These are phyloP conservation scores for Nakaseomyces nivariensis DNA, from an alignment of 1,139 yeast genomes.

Conservation along the genomic window DNA sequence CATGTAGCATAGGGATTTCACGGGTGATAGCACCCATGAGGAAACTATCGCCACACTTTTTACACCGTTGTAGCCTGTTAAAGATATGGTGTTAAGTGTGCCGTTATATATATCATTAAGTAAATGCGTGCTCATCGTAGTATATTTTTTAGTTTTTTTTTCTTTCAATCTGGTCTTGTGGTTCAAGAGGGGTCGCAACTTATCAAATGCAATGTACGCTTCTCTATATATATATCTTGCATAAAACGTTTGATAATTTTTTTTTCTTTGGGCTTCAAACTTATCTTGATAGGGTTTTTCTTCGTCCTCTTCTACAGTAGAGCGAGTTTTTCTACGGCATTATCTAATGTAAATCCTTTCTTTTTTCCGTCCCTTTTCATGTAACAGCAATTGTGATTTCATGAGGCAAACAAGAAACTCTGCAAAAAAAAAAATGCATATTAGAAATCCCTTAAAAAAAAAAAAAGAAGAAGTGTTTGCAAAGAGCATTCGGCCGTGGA, in stretches of 20 bases:
- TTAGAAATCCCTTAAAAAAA: background rate
- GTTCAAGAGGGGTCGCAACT: background rate
- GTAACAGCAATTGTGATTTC: background rate
- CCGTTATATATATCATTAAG: conserved; percentile 2
- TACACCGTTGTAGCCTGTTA: conserved; percentile 1
- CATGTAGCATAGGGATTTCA: conserved; percentile 2
- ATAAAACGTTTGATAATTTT: background rate
- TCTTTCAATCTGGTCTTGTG: background rate
- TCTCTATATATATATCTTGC: background rate
- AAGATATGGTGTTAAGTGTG: background rate
- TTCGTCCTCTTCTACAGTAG: too few relatives aligned
- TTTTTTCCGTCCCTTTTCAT: background rate
- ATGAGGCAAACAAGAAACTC: too few relatives aligned
- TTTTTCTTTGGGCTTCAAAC: too few relatives aligned
- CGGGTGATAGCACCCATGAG: conserved; percentile 1
- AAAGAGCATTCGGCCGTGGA: too few relatives aligned
- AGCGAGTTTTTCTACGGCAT: background rate
- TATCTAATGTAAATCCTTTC: background rate
- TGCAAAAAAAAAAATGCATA: too few relatives aligned
- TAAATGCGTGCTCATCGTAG: background rate
- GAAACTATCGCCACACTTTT: conserved; percentile 1
- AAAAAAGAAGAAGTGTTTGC: conserved; percentile 1
- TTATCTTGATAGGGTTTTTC: background rate
- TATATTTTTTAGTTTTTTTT: background rate
- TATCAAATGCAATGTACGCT: background rate